Base-by-base conservation (phyloP, 2,329 filamentous ascomycete species). In the Gremmenia infestans region DNA sequence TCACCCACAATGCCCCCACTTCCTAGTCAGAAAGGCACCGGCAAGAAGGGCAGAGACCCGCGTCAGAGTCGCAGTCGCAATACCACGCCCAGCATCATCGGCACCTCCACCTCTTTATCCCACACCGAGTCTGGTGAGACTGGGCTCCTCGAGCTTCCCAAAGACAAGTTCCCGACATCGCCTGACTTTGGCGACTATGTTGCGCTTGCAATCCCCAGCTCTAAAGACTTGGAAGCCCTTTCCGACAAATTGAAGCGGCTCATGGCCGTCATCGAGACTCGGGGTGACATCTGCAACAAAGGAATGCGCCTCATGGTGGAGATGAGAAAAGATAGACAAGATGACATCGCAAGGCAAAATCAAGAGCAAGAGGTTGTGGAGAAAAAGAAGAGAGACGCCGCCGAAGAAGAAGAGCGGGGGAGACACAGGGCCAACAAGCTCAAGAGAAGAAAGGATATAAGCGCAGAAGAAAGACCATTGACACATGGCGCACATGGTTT, bases 371-470 rank as follows among this genome's bases (percentile, higher is more conserved):
- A 79, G 42, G 70, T 75, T 48, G 78, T 83, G 54, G 79, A 81
- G 39, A 53, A 52, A 1, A 67, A 68, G 47, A 68, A 64, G 54
- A 62, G 77, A 78, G 66, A 74, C 74, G 52, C 69, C 67, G 72
- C 80, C 69, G 75, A 82, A 60, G 70, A 75, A 55, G 72, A 73
- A 57, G 77, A 77, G 65, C 76, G 69, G 69, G 72, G 71, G 28
- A 67, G 82, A 65, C 63, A 61, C n/a, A 81, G 82, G 68, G 74
- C 72, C 42, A 74, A 77, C 23, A 91, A 92, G 71, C 80, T 87
- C 62, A 91, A 89, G 78, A 91, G 89, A 76, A 85, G 88, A 70
- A 91, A 91, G 73, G 88, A 87, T 23, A 76, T 81, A 7, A 83
- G 81, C 35, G 76, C 76, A 56, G 83, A 88, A 59, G 79, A 83